These are phyloP conservation scores for Scheffersomyces lignosus DNA, from an alignment of 805 yeast genomes.

Conservation along the genomic window DNA sequence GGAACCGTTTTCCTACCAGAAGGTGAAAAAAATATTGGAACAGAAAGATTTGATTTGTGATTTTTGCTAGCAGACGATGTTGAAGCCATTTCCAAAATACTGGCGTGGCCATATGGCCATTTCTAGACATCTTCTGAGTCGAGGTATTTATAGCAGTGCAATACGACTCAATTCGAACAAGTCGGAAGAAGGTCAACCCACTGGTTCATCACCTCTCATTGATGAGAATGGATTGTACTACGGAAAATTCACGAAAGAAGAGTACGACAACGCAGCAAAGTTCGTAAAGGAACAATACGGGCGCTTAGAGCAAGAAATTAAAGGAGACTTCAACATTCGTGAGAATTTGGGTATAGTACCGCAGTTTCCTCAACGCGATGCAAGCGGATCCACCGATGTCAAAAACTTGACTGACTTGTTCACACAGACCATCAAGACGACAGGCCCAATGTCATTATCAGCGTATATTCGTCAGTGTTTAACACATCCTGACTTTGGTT, in stretches of 20 bases:
- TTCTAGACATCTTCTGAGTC: no score
- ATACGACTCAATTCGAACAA: no score
- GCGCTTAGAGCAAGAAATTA: constrained; percentile 34
- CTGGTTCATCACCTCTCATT: constrained; percentile 14
- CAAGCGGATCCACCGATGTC: constrained; percentile 14
- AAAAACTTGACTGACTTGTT: constrained; percentile 37
- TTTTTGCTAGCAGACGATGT: no score
- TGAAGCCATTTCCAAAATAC: no score
- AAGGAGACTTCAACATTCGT: constrained; percentile 35
- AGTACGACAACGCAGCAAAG: constrained; percentile 39
- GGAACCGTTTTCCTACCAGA: no score
- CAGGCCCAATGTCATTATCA: constrained; percentile 76
- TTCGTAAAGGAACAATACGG: constrained; percentile 30
- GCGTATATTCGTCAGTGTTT: constrained; percentile 80
- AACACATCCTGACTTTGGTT: constrained; percentile 74
- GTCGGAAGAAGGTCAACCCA: no score
- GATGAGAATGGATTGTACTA: constrained; percentile 30
- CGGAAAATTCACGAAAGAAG: constrained; percentile 37
- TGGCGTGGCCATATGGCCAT: no score
- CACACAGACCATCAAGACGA: constrained; percentile 54
- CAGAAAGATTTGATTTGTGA: no score
- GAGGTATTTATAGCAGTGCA: no score
- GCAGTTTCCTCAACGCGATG: constrained; percentile 30
- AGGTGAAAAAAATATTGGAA: no score
- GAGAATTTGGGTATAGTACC: constrained; percentile 37